These are phyloP conservation scores for Scedosporium dehoogii DNA, from an alignment of 2,329 filamentous ascomycete species.

Conservation along the genomic window DNA sequence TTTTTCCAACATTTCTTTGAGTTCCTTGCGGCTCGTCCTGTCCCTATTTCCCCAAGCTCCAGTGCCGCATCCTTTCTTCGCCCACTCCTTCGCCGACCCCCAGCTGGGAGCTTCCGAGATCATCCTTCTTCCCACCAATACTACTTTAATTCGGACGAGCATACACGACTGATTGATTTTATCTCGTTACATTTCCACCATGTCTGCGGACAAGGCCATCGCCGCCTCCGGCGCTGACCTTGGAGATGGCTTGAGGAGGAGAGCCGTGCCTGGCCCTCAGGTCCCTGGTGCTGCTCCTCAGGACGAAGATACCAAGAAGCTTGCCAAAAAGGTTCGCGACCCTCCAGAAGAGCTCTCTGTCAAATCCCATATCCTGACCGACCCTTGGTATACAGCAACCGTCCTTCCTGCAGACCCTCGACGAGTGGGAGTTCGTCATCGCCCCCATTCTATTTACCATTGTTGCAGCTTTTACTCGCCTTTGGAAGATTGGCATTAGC, in stretches of 20 bases:
- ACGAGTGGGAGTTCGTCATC: conserved; percentile 53
- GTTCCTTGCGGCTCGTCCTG: conserved; percentile 5
- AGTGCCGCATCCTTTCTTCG: neutral
- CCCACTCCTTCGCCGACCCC: neutral
- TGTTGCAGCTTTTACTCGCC: conserved; percentile 54
- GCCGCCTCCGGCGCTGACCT: conserved; percentile 52
- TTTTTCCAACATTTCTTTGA: neutral
- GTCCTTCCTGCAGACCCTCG: conserved; percentile 51
- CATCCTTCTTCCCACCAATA: neutral
- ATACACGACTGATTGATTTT: neutral
- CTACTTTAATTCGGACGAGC: neutral
- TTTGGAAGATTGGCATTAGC: conserved; percentile 61
- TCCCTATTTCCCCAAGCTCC: conserved; percentile 3
- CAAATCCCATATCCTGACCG: neutral
- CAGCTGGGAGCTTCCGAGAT: neutral
- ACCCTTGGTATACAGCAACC: conserved; percentile 23
- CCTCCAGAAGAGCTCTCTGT: neutral
- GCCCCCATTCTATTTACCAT: conserved; percentile 51
- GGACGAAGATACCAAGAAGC: conserved; percentile 50
- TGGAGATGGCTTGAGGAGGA: conserved; percentile 45
- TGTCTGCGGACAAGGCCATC: conserved; percentile 45
- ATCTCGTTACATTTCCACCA: conserved; percentile 17
- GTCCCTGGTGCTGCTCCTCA: conserved; percentile 19
- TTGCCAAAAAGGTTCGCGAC: conserved; percentile 40
- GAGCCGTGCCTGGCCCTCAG: conserved; percentile 27